Percentiles rank a stretch among this genome's conserved stretches.
These are phyloP conservation scores for Boletales sp. DNA, from an alignment of 768 basidiomycete species.

Conservation along the genomic window DNA sequence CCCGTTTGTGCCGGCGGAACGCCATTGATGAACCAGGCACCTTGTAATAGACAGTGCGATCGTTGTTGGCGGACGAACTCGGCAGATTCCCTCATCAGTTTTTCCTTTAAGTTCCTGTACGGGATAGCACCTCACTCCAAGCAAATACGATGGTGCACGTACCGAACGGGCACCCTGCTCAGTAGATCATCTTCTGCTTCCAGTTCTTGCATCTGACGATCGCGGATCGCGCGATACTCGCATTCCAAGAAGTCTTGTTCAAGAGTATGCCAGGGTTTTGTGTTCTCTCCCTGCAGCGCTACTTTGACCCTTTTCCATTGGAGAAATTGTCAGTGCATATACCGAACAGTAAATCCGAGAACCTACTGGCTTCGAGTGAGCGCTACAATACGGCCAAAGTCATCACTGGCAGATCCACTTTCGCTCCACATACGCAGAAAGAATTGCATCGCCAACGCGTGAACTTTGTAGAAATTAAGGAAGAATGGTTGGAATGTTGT, in stretches of 20 bases:
- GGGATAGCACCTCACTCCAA: conserved; percentile 3
- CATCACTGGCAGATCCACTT: conserved; percentile 69
- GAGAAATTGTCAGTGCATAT: conserved; percentile 6
- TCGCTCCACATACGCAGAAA: conserved; percentile 94
- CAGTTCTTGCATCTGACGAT: conserved; percentile 86
- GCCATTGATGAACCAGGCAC: conserved; percentile 90
- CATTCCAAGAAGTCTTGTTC: conserved; percentile 76
- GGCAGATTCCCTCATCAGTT: conserved; percentile 85
- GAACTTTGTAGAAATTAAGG: conserved; percentile 78
- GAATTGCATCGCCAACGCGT: conserved; percentile 77
- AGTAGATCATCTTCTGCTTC: conserved; percentile 86
- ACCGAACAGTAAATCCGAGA: not conserved
- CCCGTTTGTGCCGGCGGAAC: conserved; percentile 46
- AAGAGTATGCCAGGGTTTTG: conserved; percentile 78
- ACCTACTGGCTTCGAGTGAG: conserved; percentile 84
- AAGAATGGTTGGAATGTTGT: conserved; percentile 86
- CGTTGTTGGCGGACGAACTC: conserved; percentile 89
- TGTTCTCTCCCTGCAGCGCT: conserved; percentile 70
- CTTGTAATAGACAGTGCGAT: conserved; percentile 82
- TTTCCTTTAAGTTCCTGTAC: conserved; percentile 75
- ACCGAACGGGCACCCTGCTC: conserved; percentile 85
- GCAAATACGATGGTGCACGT: conserved; percentile 19
- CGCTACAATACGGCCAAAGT: conserved; percentile 75
- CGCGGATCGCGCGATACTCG: conserved; percentile 83
- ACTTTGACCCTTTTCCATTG: conserved; percentile 58